phyloP scores from a whole-genome alignment of 2,329 filamentous ascomycete species.

The Aspergillus fischeri region DNA sequence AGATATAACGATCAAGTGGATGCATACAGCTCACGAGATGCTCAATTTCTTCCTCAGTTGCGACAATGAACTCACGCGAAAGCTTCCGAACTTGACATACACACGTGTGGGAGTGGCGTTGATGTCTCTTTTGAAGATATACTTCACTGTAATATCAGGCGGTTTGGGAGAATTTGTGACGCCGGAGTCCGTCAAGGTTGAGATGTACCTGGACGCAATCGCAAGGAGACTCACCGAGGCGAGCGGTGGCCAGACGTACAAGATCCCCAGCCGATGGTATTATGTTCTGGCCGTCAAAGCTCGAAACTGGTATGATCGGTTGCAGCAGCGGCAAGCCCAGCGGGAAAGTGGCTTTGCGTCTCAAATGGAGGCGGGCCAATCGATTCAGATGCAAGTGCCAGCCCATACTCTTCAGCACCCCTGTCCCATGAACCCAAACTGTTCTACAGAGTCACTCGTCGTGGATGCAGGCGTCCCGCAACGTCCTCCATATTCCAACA shows the following conservation, averaged over 20 bases:
- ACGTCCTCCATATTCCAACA: constrained; percentile 13
- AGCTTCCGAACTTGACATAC: constrained; percentile 32
- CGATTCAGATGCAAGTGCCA: neutral
- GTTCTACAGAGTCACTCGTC: constrained; percentile 13
- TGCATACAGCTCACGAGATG: constrained; percentile 32
- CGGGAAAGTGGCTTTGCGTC: constrained; percentile 9
- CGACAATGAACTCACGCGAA: constrained; percentile 30
- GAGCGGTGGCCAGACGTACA: constrained; percentile 29
- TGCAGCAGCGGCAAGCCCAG: constrained; percentile 18
- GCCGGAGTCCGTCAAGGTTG: constrained; percentile 26
- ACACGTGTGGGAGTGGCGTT: constrained; percentile 29
- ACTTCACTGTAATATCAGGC: constrained; percentile 28
- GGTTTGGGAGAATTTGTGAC: constrained; percentile 29
- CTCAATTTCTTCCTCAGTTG: constrained; percentile 30
- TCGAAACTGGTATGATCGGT: constrained; percentile 30
- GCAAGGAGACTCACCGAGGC: constrained; percentile 29
- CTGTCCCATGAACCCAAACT: constrained; percentile 3
- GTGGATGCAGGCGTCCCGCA: constrained; percentile 11
- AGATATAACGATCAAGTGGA: constrained; percentile 36
- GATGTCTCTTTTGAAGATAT: constrained; percentile 33
- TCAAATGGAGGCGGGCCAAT: constrained; percentile 1
- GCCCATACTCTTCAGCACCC: constrained; percentile 7
- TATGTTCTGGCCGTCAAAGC: constrained; percentile 29
- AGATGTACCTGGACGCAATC: constrained; percentile 29
- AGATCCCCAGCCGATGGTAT: constrained; percentile 32